Base-by-base conservation (phyloP, 2,329 filamentous ascomycete genomes). In the Talaromyces marneffei region DNA sequence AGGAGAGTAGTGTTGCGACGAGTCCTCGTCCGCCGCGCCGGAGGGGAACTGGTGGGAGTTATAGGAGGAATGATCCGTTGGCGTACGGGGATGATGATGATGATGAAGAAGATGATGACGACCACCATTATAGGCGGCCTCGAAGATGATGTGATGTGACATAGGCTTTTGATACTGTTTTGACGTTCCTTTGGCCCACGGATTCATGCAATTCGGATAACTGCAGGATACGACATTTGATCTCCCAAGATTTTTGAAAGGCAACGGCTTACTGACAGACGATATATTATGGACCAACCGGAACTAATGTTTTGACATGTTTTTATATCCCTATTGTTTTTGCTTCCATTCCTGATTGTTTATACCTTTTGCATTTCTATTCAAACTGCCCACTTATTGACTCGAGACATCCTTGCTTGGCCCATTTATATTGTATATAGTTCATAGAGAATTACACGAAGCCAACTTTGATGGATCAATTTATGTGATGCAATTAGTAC, bases 1-100 rank as follows among this genome's bases (percentile, higher is more conserved):
- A 71, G 75, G 59, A 63, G 39, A 61, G 70, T 72, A 57, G 72
- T 74, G 61, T 71, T 69, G 29, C 67, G 76, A 59, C 77, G 58
- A 63, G 61, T 55, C 57, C 61, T 18, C 65, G 52, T n/a, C 59
- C 61, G 25, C 65, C 55, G 35, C 42, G 64, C 52, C 56, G 61
- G 42, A 62, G 57, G 20, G 40, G 57, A 59, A 46, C 33, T 56
- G 39, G 54, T 29, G 61, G 61, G 7, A 57, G 58, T 54, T 63
- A 63, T 61, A 48, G 62, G 42, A 50, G 62, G 20, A 55, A 54
- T 59, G 62, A 63, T 14, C 62, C 62, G 20, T 55, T 60, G 25
- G 58, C 58, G 6, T 63, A 63, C 29, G 61, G 61, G 4, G 61
- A 40, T 12, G 61, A 42, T 37, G 61, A 52, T 52, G 61, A 55